Evolutionary conservation across 257 asterid species (phyloP).

Genomic region (Echites panduratus): DNA sequence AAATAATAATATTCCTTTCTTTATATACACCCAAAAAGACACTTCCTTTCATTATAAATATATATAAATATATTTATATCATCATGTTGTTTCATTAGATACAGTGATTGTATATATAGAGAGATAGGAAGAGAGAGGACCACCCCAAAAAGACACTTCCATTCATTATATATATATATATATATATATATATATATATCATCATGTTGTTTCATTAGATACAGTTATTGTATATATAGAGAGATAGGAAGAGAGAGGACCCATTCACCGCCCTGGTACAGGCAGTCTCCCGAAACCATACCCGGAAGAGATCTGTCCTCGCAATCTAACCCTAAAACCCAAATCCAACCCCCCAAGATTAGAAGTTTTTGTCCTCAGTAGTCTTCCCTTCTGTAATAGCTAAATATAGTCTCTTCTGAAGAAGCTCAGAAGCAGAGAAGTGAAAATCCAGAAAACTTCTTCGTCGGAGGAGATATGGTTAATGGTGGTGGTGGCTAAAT

Average conservation of each 20-base stretch:
- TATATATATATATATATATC: background rate
- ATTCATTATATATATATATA: background rate
- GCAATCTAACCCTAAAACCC: slow-evolving; percentile 24
- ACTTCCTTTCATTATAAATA: background rate
- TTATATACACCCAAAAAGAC: background rate
- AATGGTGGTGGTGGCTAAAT: background rate
- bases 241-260: slow-evolving; percentile 5
- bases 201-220: too few relatives aligned
- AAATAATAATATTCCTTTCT: too few relatives aligned
- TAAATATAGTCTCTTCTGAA: background rate
- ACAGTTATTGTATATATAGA: background rate
- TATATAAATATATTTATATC: background rate
- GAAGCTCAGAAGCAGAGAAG: background rate
- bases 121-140: slow-evolving; percentile 5
- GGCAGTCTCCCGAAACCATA: slow-evolving; percentile 16
- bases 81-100: too few relatives aligned
- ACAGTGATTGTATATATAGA: background rate
- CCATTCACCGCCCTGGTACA: slow-evolving; percentile 29
- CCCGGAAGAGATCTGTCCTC: background rate
- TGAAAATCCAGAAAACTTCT: background rate
- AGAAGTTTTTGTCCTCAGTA: slow-evolving; percentile 5
- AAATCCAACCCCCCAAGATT: slow-evolving; percentile 9
- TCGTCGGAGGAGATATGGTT: background rate
- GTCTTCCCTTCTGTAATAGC: background rate
- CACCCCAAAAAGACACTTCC: too few relatives aligned